Evolutionary conservation across 2,329 filamentous ascomycete genomes (phyloP).

Genomic region (Arthrobotrys megalospora): DNA sequence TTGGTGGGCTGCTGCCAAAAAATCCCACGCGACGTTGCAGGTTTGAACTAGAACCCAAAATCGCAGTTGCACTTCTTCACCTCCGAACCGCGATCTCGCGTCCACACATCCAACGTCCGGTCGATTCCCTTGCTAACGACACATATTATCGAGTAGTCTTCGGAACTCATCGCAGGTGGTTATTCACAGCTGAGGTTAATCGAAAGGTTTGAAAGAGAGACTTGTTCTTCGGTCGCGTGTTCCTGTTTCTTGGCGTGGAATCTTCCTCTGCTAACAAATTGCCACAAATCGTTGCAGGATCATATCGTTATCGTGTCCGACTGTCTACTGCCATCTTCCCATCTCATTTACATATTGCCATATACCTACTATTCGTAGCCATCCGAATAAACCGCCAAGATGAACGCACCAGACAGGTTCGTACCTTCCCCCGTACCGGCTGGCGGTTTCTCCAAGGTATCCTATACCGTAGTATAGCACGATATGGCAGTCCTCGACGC

Average conservation of each 20-base stretch:
- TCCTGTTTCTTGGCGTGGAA: neutral
- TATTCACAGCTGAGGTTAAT: neutral
- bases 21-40: constrained; percentile 17
- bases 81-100: constrained; percentile 53
- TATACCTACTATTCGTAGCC: neutral
- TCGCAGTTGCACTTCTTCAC: constrained; percentile 14
- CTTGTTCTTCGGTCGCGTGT: constrained; percentile 6
- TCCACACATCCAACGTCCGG: neutral
- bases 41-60: neutral
- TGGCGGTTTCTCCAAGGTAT: constrained; percentile 39
- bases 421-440: neutral
- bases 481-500: too few species aligned
- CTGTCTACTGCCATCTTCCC: neutral
- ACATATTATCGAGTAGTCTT: neutral
- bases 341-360: neutral
- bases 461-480: neutral
- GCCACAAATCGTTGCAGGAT: too few species aligned
- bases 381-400: constrained; percentile 31
- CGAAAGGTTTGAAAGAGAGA: neutral
- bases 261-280: neutral
- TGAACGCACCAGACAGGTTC: constrained; percentile 60
- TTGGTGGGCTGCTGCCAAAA: too few species aligned
- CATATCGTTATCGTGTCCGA: neutral
- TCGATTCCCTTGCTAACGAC: neutral
- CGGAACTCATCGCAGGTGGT: neutral